These are phyloP conservation scores for Amaranthus tricolor DNA, from an alignment of 179 eudicot species.

Conservation along the genomic window DNA sequence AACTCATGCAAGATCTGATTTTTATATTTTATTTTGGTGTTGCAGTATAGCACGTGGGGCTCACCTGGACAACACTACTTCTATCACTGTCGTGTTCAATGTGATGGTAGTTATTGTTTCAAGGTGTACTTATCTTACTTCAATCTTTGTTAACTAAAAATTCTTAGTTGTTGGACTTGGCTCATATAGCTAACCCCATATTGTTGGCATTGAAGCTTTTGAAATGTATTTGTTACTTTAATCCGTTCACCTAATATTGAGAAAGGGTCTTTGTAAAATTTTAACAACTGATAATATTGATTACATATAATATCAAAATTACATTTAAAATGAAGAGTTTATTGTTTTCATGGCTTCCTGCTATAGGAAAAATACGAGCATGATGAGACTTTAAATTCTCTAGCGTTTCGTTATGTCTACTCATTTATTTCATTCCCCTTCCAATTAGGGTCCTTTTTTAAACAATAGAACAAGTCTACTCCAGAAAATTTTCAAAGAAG, in stretches of 20 bases:
- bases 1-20: not conserved
- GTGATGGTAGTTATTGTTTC: constrained; percentile 42
- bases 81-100: constrained; percentile 49
- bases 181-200: too few species aligned
- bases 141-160: too few species aligned
- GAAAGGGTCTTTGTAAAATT: not conserved
- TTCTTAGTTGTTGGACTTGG: not conserved
- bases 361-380: not conserved
- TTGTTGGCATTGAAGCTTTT: not conserved
- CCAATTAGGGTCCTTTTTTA: constrained; percentile 53
- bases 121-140: constrained; percentile 35
- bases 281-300: not conserved
- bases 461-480: constrained; percentile 41
- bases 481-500: constrained; percentile 53
- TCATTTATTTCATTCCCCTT: not conserved
- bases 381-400: not conserved
- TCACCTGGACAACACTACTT: constrained; percentile 30
- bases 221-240: not conserved
- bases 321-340: not conserved
- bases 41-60: constrained; percentile 43
- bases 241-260: not conserved
- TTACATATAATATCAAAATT: not conserved
- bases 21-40: not conserved
- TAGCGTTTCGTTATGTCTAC: not conserved
- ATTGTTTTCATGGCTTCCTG: not conserved